Percentiles rank a stretch among this genome's conserved stretches.
Evolutionary conservation across 2,329 filamentous ascomycete species (phyloP).

Genomic region (Arthrinium phaeospermum): DNA sequence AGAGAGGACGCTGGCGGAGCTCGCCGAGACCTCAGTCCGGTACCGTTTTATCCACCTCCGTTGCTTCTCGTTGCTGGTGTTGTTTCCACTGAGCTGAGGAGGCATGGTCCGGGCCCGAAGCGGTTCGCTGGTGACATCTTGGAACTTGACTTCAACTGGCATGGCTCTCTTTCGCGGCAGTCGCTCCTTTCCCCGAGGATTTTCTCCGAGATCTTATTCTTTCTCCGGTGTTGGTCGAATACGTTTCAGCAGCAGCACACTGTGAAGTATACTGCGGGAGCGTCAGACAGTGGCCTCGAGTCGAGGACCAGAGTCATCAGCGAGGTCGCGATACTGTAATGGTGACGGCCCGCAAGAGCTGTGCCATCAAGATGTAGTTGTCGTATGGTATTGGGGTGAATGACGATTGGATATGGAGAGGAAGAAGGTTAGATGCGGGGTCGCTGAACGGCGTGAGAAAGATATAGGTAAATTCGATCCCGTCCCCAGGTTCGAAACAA

Average conservation of each 20-base stretch:
- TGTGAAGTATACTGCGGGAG: conserved; percentile 40
- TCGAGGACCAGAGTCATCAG: conserved; percentile 61
- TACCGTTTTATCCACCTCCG: conserved; percentile 73
- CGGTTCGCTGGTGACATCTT: conserved; percentile 51
- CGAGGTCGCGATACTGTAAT: conserved; percentile 59
- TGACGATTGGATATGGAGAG: conserved; percentile 12
- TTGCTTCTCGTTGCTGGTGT: conserved; percentile 38
- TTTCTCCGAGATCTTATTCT: not conserved
- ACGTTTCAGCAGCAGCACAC: conserved; percentile 46
- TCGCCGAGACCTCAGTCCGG: conserved; percentile 80
- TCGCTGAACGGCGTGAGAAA: conserved; percentile 12
- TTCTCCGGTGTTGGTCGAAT: conserved; percentile 29
- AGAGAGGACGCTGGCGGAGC: conserved; percentile 76
- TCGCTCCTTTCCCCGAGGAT: not conserved
- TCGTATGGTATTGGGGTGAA: not conserved
- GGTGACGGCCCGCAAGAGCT: conserved; percentile 18
- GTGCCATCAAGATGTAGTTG: conserved; percentile 20
- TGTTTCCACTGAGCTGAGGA: conserved; percentile 35
- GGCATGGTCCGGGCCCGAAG: conserved; percentile 51
- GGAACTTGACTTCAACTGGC: conserved; percentile 46
- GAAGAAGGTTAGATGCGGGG: conserved; percentile 11
- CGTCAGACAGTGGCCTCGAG: conserved; percentile 56
- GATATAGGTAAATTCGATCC: conserved; percentile 10
- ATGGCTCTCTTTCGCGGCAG: conserved; percentile 36
- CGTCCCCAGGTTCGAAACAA: conserved; percentile 10